These are phyloP conservation scores for Xenoacremonium recifei DNA, from an alignment of 2,329 filamentous ascomycete species.

Conservation along the genomic window DNA sequence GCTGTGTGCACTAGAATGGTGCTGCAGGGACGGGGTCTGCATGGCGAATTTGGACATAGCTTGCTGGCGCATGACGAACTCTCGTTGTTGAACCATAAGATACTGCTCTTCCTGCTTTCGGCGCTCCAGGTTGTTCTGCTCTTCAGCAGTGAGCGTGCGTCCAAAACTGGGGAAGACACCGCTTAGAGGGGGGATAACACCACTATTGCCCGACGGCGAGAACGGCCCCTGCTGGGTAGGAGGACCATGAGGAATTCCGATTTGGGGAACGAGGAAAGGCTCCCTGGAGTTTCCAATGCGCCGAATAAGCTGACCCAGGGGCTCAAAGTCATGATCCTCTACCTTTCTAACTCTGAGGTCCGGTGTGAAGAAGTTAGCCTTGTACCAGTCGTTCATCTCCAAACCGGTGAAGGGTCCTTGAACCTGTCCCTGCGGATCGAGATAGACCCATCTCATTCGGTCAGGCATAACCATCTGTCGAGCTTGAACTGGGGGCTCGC, in stretches of 20 bases:
- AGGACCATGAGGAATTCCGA: conserved; percentile 87
- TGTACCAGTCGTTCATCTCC: conserved; percentile 99
- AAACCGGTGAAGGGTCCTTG: conserved; percentile 95
- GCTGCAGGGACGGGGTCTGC: conserved; percentile 62
- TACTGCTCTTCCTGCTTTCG: conserved; percentile 98
- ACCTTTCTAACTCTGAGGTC: conserved; percentile 93
- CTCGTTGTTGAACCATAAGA: conserved; percentile 92
- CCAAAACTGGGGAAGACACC: conserved; percentile 95
- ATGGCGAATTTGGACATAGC: conserved; percentile 71
- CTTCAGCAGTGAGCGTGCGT: conserved; percentile 91
- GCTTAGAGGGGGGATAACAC: conserved; percentile 83
- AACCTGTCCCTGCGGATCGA: conserved; percentile 87
- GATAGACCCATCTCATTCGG: conserved; percentile 97
- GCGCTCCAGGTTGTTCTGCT: conserved; percentile 95
- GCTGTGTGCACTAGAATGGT: conserved; percentile 93
- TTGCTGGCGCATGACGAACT: conserved; percentile 86
- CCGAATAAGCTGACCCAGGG: conserved; percentile 88
- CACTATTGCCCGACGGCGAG: conserved; percentile 50
- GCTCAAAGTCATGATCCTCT: conserved; percentile 92
- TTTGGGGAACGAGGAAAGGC: conserved; percentile 95
- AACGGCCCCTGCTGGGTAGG: conserved; percentile 53
- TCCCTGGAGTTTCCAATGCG: conserved; percentile 97
- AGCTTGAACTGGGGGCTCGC: conserved; percentile 63
- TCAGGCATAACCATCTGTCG: conserved; percentile 99
- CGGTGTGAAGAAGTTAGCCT: conserved; percentile 94